Percentiles rank a stretch among this genome's conserved stretches.
These are phyloP conservation scores for Hypocreales sp. DNA, from an alignment of 2,329 filamentous ascomycete genomes.

Conservation along the genomic window DNA sequence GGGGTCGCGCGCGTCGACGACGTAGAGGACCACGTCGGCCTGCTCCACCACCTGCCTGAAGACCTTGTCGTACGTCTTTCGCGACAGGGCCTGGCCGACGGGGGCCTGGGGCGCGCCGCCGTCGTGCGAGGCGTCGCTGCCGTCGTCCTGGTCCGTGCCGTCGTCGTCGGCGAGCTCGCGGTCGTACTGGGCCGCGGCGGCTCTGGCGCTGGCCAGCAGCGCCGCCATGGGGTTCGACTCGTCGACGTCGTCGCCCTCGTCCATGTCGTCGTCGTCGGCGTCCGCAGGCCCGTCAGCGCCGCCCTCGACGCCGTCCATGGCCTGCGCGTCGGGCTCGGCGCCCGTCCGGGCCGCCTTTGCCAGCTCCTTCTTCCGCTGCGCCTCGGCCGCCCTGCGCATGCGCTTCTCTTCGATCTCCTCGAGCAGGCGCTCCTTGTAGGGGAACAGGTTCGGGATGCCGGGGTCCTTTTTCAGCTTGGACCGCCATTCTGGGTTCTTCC, in stretches of 20 bases:
- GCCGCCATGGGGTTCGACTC: conserved; percentile 80
- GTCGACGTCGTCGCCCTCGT: conserved; percentile 46
- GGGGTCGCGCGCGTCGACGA: conserved; percentile 82
- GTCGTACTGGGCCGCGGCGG: conserved; percentile 63
- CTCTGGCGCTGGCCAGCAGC: conserved; percentile 69
- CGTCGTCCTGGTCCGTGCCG: conserved; percentile 41
- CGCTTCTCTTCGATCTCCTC: conserved; percentile 88
- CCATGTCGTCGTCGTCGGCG: conserved; percentile 34
- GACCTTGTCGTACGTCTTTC: conserved; percentile 85
- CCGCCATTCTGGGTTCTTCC: conserved; percentile 96
- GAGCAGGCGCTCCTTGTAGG: conserved; percentile 91
- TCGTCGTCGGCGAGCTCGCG: conserved; percentile 44
- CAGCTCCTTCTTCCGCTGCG: conserved; percentile 52
- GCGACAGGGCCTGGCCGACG: conserved; percentile 45
- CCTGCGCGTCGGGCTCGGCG: conserved; percentile 19
- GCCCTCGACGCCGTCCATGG: conserved; percentile 28
- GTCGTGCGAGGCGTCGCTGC: conserved; percentile 31
- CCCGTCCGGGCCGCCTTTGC: conserved; percentile 51
- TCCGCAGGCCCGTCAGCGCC: no score
- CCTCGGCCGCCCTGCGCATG: conserved; percentile 66
- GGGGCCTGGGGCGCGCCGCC: neutral
- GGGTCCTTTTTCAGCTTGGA: conserved; percentile 95
- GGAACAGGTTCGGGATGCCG: conserved; percentile 92
- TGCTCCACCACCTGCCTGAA: conserved; percentile 87
- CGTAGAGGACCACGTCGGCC: conserved; percentile 83